Percentiles rank a stretch among this genome's conserved stretches.
Conservation (phyloP, 179 eudicot species). For the Sideroxylon spinosum region DNA sequence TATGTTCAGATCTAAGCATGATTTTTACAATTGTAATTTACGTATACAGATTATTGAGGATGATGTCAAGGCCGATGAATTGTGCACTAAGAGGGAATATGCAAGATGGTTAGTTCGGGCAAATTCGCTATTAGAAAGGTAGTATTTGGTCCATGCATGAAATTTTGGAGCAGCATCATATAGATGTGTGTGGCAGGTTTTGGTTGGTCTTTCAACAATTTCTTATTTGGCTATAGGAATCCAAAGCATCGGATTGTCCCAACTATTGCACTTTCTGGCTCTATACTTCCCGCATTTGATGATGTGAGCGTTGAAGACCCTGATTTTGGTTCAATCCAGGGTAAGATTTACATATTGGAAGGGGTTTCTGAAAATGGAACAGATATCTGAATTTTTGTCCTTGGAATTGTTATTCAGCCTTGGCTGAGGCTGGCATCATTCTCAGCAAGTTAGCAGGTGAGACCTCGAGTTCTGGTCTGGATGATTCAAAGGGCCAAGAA, state of each 20-base stretch:
- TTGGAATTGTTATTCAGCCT: conserved; percentile 42
- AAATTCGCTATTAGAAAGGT: conserved; percentile 82
- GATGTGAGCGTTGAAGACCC: conserved; percentile 60
- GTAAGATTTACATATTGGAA: conserved; percentile 35
- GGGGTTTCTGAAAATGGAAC: conserved; percentile 5
- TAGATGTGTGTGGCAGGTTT: neutral
- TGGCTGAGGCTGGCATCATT: conserved; percentile 82
- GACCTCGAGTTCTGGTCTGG: conserved; percentile 13
- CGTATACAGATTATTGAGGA: conserved; percentile 84
- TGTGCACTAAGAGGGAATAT: conserved; percentile 88
- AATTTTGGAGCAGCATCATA: neutral
- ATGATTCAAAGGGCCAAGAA: conserved; percentile 23
- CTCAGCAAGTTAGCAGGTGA: conserved; percentile 56
- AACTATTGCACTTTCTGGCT: conserved; percentile 58
- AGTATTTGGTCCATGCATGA: conserved; percentile 6
- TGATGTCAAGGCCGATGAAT: conserved; percentile 60
- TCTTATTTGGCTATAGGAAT: conserved; percentile 40
- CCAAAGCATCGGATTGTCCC: conserved; percentile 55
- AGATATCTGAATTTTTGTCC: conserved; percentile 15
- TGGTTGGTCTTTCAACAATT: conserved; percentile 10
- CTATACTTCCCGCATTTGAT: conserved; percentile 58
- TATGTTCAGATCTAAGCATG: conserved; percentile 36
- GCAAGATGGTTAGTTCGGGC: conserved; percentile 81
- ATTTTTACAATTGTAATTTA: conserved; percentile 34
- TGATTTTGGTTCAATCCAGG: conserved; percentile 74